Base-by-base conservation (phyloP, 768 basidiomycete genomes). In the Sistotremastrum suecicum region DNA sequence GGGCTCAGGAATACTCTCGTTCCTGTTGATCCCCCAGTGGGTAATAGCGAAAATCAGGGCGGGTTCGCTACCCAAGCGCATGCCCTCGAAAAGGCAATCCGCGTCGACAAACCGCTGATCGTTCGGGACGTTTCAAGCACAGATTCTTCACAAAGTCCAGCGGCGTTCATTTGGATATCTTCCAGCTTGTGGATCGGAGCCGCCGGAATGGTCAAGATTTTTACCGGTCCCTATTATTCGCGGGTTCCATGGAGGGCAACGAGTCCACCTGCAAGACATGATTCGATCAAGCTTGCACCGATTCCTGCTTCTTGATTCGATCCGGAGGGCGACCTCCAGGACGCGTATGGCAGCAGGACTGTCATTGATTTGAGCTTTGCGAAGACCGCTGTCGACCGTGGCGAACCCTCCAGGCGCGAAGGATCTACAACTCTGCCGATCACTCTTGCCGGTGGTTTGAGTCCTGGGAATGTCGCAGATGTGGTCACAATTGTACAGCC, bases 131-230 rank as follows among this genome's bases (percentile, higher is more conserved):
- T 98, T 99, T 76, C 91, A 95, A 2, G 60, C 73, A 5, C 66
- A 71, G 10, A 74, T 99, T 41, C 68, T 90, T 28, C 68, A 74
- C 43, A 69, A 75, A 3, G 71, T 88, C 28, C 20, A 70, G 77
- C 4, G 71, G 71, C 33, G 80, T 76, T 4, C 78, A 82, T 45
- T 70, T 99, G 43, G 94, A 98, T 60, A 54, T 86, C 35, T 91
- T 99, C 29, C 95, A 99, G 60, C 67, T 99, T 39, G 98, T 54
- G 95, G 95, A 9, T 64, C 74, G 28, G 95, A 98, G 60, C 89
- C 94, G 1, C 58, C 72, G 29, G 82, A 82, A 46, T 91, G 83
- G 83, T 75, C 83, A 10, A 68, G 68, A n/a, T 80, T 84, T 53
- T 78, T 98, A 37, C 80, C 85, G 30, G 83, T 94, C 2, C 95